Evolutionary conservation across 1,284 basidiomycete species (phyloP).

Genomic region (Trametes versicolor): DNA sequence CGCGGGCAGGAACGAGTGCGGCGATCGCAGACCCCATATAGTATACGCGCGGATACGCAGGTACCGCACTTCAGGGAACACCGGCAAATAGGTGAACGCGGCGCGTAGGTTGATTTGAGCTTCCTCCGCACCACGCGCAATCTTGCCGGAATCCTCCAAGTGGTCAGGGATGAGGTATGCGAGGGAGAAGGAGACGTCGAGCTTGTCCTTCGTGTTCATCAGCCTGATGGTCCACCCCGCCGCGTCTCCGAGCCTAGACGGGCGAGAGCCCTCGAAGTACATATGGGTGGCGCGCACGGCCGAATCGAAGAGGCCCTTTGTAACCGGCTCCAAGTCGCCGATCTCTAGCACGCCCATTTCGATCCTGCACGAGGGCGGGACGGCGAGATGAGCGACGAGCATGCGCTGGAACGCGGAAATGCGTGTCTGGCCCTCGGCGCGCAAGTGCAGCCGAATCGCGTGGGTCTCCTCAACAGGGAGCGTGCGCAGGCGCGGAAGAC

Average conservation of each 20-base stretch:
- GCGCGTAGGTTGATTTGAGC: not conserved
- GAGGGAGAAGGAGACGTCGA: not conserved
- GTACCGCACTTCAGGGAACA: not conserved
- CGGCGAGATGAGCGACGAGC: not conserved
- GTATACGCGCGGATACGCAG: not conserved
- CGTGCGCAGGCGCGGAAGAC: not conserved
- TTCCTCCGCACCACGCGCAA: not conserved
- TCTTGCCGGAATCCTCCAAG: not conserved
- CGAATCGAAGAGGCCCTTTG: not conserved
- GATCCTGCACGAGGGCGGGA: not conserved
- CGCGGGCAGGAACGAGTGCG: not conserved
- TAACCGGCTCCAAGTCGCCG: not conserved
- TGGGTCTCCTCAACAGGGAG: not conserved
- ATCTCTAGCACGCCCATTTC: not conserved
- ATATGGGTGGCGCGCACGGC: not conserved
- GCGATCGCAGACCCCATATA: not conserved
- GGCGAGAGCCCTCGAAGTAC: not conserved
- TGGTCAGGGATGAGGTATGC: not conserved
- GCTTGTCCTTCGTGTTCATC: not conserved
- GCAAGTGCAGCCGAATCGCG: not conserved
- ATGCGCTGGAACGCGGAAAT: constrained; percentile 1
- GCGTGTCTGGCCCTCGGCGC: not conserved
- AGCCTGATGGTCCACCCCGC: not conserved
- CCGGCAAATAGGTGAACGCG: not conserved
- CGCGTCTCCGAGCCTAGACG: not conserved